Evolutionary conservation across 2,329 filamentous ascomycete genomes (phyloP).

Genomic region (Cercospora sojina): DNA sequence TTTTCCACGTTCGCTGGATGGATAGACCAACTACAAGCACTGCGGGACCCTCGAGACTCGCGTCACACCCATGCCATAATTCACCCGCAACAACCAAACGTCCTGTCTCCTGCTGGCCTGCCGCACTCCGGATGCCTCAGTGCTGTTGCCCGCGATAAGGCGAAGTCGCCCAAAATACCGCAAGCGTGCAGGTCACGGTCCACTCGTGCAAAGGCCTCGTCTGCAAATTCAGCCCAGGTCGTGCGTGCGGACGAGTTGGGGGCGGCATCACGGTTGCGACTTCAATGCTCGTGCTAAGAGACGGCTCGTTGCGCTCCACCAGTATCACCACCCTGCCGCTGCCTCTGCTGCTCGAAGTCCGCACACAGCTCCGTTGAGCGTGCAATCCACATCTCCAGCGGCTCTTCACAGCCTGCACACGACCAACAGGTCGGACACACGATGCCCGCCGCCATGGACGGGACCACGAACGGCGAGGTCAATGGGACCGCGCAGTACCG

Average conservation of each 20-base stretch:
- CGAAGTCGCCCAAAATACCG: not conserved
- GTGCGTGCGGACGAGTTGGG: not conserved
- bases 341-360: not conserved
- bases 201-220: not conserved
- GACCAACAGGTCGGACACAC: not conserved
- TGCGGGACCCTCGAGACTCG: not conserved
- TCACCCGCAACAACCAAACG: not conserved
- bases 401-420: not conserved
- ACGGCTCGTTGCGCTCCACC: not conserved
- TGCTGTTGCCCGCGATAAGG: not conserved
- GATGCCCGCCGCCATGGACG: not conserved
- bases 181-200: slow-evolving; percentile 5
- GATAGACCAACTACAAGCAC: not conserved
- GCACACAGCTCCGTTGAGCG: not conserved
- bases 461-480: not conserved
- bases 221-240: not conserved
- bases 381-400: not conserved
- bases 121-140: not conserved
- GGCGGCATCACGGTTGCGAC: not conserved
- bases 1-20: not conserved
- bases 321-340: not conserved
- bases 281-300: slow-evolving; percentile 1
- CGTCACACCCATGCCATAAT: not conserved
- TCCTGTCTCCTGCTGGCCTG: not conserved
- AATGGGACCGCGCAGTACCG: slow-evolving; percentile 24